These are phyloP conservation scores for Trametes maxima DNA, from an alignment of 768 basidiomycete genomes.

Conservation along the genomic window DNA sequence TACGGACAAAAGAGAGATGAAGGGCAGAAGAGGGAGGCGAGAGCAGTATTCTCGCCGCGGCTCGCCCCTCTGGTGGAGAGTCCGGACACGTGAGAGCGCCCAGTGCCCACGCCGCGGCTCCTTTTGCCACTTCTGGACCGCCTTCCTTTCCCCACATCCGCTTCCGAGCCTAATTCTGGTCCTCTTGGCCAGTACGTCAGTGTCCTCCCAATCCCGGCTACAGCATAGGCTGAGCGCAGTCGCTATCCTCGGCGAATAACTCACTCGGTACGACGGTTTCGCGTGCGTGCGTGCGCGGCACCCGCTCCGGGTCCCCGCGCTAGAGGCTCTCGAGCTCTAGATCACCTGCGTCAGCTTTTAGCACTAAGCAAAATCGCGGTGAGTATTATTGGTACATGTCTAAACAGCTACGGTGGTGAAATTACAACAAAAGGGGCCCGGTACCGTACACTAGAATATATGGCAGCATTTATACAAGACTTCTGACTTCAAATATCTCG, in stretches of 20 bases:
- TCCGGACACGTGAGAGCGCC: conserved; percentile 13
- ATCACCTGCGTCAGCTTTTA: neutral
- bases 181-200: neutral
- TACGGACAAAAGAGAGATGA: conserved; percentile 5
- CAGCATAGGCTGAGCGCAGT: too few species aligned
- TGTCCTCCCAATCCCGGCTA: neutral
- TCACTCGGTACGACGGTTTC: too few species aligned
- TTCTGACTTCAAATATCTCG: neutral
- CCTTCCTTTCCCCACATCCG: conserved; percentile 13
- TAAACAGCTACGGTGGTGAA: neutral
- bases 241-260: too few species aligned
- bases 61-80: conserved; percentile 15
- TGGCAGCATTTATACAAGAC: neutral
- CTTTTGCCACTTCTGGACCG: neutral
- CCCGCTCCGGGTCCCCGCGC: neutral
- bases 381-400: conserved; percentile 5
- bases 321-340: too few species aligned
- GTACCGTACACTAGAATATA: neutral
- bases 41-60: conserved; percentile 10
- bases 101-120: conserved; percentile 5
- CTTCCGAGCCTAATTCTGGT: neutral
- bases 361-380: neutral
- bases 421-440: neutral
- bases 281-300: neutral
- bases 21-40: conserved; percentile 3